Evolutionary conservation across 2,329 filamentous ascomycete species (phyloP).

Genomic region (Trichoderma aggressivum): DNA sequence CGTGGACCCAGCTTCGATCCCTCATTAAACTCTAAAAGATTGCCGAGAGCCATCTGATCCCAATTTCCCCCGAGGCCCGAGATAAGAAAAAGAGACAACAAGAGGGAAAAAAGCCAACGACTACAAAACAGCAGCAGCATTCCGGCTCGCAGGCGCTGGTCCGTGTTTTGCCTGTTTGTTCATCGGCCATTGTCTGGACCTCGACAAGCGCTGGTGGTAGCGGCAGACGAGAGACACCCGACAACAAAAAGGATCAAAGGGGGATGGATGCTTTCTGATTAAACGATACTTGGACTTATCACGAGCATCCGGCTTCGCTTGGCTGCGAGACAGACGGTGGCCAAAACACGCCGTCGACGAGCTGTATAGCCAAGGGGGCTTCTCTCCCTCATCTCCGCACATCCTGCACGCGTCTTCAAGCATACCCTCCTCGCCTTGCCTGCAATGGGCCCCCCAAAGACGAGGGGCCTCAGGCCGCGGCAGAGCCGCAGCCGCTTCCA

Average conservation of each 20-base stretch:
- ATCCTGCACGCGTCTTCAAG: not conserved
- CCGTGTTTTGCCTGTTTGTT: conserved; percentile 6
- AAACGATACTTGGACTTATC: not conserved
- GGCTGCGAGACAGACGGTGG: not conserved
- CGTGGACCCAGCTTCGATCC: conserved; percentile 1
- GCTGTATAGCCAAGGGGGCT: not conserved
- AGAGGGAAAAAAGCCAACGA: not conserved
- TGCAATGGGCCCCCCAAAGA: conserved; percentile 30
- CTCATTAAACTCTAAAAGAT: conserved; percentile 2
- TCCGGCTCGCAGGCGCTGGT: not conserved
- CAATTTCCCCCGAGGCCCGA: not conserved
- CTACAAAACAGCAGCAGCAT: not conserved
- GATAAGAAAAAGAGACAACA: not conserved
- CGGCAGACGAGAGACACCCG: not conserved
- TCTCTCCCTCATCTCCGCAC: not conserved
- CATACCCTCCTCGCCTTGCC: not conserved
- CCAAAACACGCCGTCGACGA: not conserved
- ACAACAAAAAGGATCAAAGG: not conserved
- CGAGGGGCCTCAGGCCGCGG: conserved; percentile 34
- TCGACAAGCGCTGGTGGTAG: not conserved
- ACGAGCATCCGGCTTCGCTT: not conserved
- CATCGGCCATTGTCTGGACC: not conserved
- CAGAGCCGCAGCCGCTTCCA: conserved; percentile 54
- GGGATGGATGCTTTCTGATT: not conserved
- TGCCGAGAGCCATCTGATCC: not conserved